Evolutionary conservation across 805 yeast species (phyloP).

Genomic region (Barnettozyma californica): DNA sequence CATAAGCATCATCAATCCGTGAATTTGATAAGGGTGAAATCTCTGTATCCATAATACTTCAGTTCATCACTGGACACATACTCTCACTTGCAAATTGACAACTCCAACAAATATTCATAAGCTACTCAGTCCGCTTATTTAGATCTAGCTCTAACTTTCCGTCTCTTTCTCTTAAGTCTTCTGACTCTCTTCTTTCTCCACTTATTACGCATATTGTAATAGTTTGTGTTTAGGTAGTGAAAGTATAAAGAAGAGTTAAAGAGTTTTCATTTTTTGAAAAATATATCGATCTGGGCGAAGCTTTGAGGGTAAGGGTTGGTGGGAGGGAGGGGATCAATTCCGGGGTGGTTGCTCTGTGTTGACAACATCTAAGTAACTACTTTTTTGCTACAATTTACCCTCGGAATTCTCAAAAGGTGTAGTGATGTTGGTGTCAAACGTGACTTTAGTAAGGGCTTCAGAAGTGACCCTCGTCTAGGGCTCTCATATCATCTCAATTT

Average conservation of each 20-base stretch:
- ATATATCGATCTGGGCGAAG: conserved; percentile 1
- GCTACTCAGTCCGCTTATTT: conserved; percentile 61
- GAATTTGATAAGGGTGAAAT: neutral
- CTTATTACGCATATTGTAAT: conserved; percentile 77
- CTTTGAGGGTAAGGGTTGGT: neutral
- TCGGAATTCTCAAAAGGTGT: conserved; percentile 5
- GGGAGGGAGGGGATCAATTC: conserved; percentile 1
- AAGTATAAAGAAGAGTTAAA: conserved; percentile 10
- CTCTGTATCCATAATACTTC: neutral
- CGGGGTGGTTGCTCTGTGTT: conserved; percentile 8
- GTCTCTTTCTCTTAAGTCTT: conserved; percentile 99
- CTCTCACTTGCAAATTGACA: neutral
- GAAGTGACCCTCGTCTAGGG: neutral
- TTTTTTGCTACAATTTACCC: conserved; percentile 1
- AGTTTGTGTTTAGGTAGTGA: conserved; percentile 16
- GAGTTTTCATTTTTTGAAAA: conserved; percentile 20
- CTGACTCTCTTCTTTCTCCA: conserved; percentile 99
- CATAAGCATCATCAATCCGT: conserved; percentile 1
- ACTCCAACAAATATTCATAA: neutral
- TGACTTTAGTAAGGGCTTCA: conserved; percentile 9
- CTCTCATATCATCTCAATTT: neutral
- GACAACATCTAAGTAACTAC: too few species aligned
- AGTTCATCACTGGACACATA: neutral
- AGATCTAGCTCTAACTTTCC: conserved; percentile 99
- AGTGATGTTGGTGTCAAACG: conserved; percentile 7